A percentile compares a stretch with the other conserved stretches of the same genome.
phyloP scores from a whole-genome alignment of 2,329 filamentous ascomycete genomes.

The Xylogone sp. region DNA sequence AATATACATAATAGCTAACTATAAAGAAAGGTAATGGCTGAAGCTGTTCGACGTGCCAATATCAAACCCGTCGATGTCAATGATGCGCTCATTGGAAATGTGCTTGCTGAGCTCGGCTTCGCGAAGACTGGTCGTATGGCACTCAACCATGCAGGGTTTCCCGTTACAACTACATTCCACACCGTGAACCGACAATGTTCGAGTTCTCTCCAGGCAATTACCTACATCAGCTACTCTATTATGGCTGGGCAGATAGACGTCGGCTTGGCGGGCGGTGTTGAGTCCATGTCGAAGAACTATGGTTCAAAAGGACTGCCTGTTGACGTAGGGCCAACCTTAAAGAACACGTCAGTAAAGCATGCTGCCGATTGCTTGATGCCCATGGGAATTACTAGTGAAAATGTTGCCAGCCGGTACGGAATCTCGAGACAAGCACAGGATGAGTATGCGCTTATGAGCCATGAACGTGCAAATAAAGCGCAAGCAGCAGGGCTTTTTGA shows the following conservation, averaged over 20 bases:
- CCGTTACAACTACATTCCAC: slow-evolving; percentile 56
- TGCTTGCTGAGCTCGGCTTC: slow-evolving; percentile 63
- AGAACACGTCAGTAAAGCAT: slow-evolving; percentile 49
- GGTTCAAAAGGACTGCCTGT: slow-evolving; percentile 59
- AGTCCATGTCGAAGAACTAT: slow-evolving; percentile 69
- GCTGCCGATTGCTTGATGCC: slow-evolving; percentile 64
- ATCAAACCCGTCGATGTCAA: slow-evolving; percentile 57
- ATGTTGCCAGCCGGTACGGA: slow-evolving; percentile 60
- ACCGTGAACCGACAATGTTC: slow-evolving; percentile 66
- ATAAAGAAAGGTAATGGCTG: slow-evolving; percentile 25
- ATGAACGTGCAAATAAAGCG: slow-evolving; percentile 55
- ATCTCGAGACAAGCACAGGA: slow-evolving; percentile 58
- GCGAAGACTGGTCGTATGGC: slow-evolving; percentile 67
- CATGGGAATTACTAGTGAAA: slow-evolving; percentile 66
- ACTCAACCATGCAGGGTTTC: slow-evolving; percentile 58
- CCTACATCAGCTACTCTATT: slow-evolving; percentile 57
- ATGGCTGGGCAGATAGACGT: slow-evolving; percentile 56
- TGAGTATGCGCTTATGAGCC: slow-evolving; percentile 56
- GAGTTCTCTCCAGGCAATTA: slow-evolving; percentile 60
- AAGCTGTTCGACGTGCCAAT: slow-evolving; percentile 56
- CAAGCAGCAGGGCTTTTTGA: slow-evolving; percentile 57
- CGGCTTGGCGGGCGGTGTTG: slow-evolving; percentile 64
- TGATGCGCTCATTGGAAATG: slow-evolving; percentile 62
- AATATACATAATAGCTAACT: not conserved
- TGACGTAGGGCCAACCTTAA: slow-evolving; percentile 56